A percentile compares a stretch with the other conserved stretches of the same genome.
These are phyloP conservation scores for Leptosphaerulina australis DNA, from an alignment of 2,329 filamentous ascomycete species.

Conservation along the genomic window DNA sequence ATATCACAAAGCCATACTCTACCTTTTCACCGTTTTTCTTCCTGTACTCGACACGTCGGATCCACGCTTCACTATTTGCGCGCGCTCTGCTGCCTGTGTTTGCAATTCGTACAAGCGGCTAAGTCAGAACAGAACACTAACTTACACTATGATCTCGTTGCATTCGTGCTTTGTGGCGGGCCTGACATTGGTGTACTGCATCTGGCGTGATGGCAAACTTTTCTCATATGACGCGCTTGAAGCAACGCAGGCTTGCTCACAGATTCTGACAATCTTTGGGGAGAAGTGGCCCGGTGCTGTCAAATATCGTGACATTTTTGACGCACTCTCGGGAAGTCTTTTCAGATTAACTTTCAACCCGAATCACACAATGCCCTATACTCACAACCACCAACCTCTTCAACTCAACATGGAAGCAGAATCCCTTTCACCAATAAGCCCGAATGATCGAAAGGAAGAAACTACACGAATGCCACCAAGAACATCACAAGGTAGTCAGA, in stretches of 20 bases:
- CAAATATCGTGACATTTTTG: slow-evolving; percentile 39
- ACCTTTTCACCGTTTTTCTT: slow-evolving; percentile 32
- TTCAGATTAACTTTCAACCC: slow-evolving; percentile 19
- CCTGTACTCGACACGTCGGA: slow-evolving; percentile 28
- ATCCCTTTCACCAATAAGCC: neutral
- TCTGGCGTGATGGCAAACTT: slow-evolving; percentile 33
- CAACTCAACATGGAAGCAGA: slow-evolving; percentile 1
- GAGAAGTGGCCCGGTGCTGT: slow-evolving; percentile 38
- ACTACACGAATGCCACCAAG: neutral
- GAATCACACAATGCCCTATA: neutral
- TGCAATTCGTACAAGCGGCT: slow-evolving; percentile 35
- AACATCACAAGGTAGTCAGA: neutral
- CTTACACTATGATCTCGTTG: slow-evolving; percentile 36
- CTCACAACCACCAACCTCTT: neutral
- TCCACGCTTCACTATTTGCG: slow-evolving; percentile 30
- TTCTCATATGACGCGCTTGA: slow-evolving; percentile 37
- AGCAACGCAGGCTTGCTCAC: slow-evolving; percentile 33
- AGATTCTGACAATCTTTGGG: slow-evolving; percentile 35
- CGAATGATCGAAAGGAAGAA: neutral
- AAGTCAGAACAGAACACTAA: slow-evolving; percentile 33
- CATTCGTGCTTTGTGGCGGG: slow-evolving; percentile 39
- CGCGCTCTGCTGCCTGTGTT: slow-evolving; percentile 32
- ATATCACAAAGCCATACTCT: slow-evolving; percentile 37
- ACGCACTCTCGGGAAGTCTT: slow-evolving; percentile 29
- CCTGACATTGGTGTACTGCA: slow-evolving; percentile 34